phyloP scores from a whole-genome alignment of 2,329 filamentous ascomycete species.

The Ascosphaera apis region DNA sequence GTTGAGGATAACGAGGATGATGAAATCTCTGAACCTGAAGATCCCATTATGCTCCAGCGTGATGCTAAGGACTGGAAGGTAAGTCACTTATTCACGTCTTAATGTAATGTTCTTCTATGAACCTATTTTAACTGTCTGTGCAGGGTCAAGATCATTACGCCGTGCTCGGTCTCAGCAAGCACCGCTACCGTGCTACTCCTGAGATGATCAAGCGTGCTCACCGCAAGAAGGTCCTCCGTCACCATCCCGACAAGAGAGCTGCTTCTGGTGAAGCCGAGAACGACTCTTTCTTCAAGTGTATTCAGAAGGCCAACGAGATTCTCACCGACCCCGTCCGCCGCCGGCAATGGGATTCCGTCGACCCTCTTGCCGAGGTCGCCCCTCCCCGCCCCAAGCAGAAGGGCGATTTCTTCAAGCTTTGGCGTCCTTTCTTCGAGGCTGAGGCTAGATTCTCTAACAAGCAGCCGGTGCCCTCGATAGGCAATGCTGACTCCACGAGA shows the following conservation, averaged over 20 bases:
- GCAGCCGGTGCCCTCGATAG: conserved; percentile 71
- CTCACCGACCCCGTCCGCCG: conserved; percentile 80
- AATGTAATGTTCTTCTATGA: background rate
- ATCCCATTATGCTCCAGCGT: conserved; percentile 70
- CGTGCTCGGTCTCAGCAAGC: conserved; percentile 77
- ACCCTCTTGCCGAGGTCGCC: conserved; percentile 79
- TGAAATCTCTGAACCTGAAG: conserved; percentile 84
- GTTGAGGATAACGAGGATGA: conserved; percentile 74
- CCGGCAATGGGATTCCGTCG: conserved; percentile 88
- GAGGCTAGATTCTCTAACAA: conserved; percentile 82
- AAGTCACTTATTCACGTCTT: conserved; percentile 9
- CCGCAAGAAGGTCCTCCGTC: conserved; percentile 97
- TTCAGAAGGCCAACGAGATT: conserved; percentile 91
- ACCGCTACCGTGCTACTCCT: conserved; percentile 78
- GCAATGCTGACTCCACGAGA: conserved; percentile 60
- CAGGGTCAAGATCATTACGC: conserved; percentile 94
- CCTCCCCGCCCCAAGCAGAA: conserved; percentile 68
- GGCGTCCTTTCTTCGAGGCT: conserved; percentile 71
- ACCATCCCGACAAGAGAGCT: conserved; percentile 98
- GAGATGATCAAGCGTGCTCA: conserved; percentile 98
- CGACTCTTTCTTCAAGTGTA: conserved; percentile 99
- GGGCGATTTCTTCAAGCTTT: conserved; percentile 87
- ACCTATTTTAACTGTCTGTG: conserved; percentile 1
- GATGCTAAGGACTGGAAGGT: conserved; percentile 99
- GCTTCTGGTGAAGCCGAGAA: conserved; percentile 58